Evolutionary conservation across 805 yeast species (phyloP), one percentile per base, ranked within the genome.

Genomic region (Lachancea nothofagi): DNA sequence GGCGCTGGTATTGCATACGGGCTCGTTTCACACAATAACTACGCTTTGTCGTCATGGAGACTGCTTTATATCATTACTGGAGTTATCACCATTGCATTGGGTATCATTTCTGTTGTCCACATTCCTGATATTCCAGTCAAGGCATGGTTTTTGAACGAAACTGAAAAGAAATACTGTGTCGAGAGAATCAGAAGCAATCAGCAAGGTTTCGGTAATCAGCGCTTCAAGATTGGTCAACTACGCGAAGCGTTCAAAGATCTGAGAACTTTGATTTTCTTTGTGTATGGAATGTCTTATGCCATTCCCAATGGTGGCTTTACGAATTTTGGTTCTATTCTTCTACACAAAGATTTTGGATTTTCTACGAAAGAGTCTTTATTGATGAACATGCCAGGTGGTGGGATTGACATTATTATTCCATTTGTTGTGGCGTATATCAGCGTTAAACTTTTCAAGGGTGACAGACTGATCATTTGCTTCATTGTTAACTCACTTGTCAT

Each of bases 1-100:
- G 79, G 79, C 13, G 66, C 69, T 18, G 66, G 67, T 10, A 70
- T 77, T 40, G 75, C 81, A 1, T 75, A 75, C 50, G 78, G 77
- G 5, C 46, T 70, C 41, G 55, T 63, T 40, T 36, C 38, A 5
- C 61, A 70, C 48, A 61, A 54, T 9, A 57, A 54, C n/a, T 32
- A 47, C 9, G 38, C 63, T 23, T 55, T 75, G 9, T 64, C 57
- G 1, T 62, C 78, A 3, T 81, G 87, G 87, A 75, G 71, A 50
- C 53, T 74, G 10, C 56, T 77, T 3, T 81, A 70, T 52, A 61
- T 81, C 35, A 65, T 77, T 21, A 67, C 73, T 31, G 89, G 89
- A 7, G 54, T 67, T 10, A 65, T 75, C 41, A 77, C 83, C 7
- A 55, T 76, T 7, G 48, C 69, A 7, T 46, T 74, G n/a, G 80